Conservation (phyloP, 495 filamentous ascomycete genomes). For the Daldinia concentrica region DNA sequence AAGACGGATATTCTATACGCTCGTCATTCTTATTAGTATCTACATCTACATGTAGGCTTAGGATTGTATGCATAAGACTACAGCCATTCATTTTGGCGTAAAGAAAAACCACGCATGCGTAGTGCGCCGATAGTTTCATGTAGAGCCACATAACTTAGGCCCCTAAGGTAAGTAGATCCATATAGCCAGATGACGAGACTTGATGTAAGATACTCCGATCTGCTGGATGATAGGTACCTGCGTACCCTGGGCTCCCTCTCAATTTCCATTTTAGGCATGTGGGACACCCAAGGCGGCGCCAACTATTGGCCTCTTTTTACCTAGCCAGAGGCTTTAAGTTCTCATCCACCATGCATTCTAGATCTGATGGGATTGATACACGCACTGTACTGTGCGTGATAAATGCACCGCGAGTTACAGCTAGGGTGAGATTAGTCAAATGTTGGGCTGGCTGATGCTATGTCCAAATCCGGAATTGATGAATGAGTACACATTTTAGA, state of each 20-base stretch:
- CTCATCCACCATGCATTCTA: background rate
- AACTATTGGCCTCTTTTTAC: conserved; percentile 18
- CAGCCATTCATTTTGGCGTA: no score
- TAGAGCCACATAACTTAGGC: background rate
- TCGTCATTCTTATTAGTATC: no score
- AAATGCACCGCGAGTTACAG: background rate
- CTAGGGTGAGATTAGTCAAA: background rate
- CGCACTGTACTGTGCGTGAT: background rate
- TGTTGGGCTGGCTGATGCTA: background rate
- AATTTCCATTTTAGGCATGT: conserved; percentile 34
- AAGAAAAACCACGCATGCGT: no score
- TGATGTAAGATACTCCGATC: background rate
- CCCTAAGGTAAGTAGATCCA: background rate
- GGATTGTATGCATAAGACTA: no score
- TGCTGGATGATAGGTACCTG: background rate
- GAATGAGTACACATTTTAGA: background rate
- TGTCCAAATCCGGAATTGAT: background rate
- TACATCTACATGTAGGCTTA: no score
- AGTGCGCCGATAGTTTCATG: no score
- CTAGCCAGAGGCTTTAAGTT: background rate
- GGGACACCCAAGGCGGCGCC: background rate
- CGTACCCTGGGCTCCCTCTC: conserved; percentile 5
- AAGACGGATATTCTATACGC: background rate
- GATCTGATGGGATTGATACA: background rate
- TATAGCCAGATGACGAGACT: no score